Percentiles rank a stretch among this genome's conserved stretches.
Evolutionary conservation across 192 early-diverging fungal genomes (phyloP).

Genomic region (Coemansia sp.): DNA sequence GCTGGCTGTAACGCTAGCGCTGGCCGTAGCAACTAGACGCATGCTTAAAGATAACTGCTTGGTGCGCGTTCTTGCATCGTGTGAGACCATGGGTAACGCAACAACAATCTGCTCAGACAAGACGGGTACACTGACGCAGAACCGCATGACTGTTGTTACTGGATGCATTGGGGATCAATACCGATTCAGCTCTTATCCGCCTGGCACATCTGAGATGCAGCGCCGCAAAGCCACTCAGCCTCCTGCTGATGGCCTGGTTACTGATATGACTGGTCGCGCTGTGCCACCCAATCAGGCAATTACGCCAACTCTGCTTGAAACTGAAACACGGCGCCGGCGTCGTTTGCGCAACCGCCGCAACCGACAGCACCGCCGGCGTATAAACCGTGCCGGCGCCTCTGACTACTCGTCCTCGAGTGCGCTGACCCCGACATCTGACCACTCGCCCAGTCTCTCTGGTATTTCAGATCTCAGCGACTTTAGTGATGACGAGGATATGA

Average conservation of each 20-base stretch:
- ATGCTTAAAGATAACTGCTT: constrained; percentile 99
- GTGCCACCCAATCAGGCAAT: constrained; percentile 47
- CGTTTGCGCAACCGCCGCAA: constrained; percentile 45
- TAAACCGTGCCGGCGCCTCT: constrained; percentile 27
- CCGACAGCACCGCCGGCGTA: constrained; percentile 45
- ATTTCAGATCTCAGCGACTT: constrained; percentile 50
- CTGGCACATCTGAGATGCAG: constrained; percentile 53
- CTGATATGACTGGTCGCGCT: constrained; percentile 51
- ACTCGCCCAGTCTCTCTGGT: constrained; percentile 41
- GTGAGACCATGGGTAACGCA: constrained; percentile 99
- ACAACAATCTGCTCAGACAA: constrained; percentile 99
- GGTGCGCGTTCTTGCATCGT: constrained; percentile 91
- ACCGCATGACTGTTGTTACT: constrained; percentile 95
- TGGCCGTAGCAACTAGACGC: constrained; percentile 89
- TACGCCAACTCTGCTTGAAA: constrained; percentile 42
- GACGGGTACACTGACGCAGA: constrained; percentile 97
- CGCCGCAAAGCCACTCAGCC: constrained; percentile 46
- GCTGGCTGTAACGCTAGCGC: constrained; percentile 91
- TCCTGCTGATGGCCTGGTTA: constrained; percentile 45
- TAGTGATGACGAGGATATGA: constrained; percentile 50
- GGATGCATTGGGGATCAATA: constrained; percentile 78
- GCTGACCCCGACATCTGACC: constrained; percentile 44
- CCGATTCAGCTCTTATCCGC: constrained; percentile 58
- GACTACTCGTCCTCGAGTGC: constrained; percentile 52
- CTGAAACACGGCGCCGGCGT: constrained; percentile 39